Percentiles rank a stretch among this genome's conserved stretches.
Evolutionary conservation across 2,329 filamentous ascomycete genomes (phyloP).

Genomic region (Pyricularia sp.): DNA sequence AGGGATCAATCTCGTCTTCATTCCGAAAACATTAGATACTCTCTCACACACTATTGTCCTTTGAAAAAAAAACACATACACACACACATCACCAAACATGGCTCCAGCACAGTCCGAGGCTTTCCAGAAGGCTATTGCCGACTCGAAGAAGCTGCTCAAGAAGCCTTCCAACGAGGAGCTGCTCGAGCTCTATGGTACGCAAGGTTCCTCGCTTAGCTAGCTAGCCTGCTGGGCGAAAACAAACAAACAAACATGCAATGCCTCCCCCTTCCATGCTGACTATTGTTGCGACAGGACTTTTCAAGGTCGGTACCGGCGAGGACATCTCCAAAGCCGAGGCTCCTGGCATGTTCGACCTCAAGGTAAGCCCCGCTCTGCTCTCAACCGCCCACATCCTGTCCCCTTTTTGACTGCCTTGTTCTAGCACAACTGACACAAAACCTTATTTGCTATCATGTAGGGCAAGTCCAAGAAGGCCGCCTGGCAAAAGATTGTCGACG

Average conservation of each 20-base stretch:
- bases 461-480: slow-evolving; percentile 72
- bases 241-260: neutral
- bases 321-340: slow-evolving; percentile 44
- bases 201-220: slow-evolving; percentile 2
- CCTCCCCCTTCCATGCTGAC: neutral
- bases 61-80: neutral
- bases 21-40: neutral
- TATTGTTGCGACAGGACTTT: slow-evolving; percentile 36
- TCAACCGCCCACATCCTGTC: neutral
- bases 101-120: slow-evolving; percentile 28
- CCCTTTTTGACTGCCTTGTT: slow-evolving; percentile 4
- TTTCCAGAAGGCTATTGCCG: slow-evolving; percentile 48
- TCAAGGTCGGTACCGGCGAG: slow-evolving; percentile 48
- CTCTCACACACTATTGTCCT: neutral
- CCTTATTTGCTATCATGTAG: slow-evolving; percentile 28
- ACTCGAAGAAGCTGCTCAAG: slow-evolving; percentile 58
- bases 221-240: no score
- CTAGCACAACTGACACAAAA: slow-evolving; percentile 1
- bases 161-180: slow-evolving; percentile 58
- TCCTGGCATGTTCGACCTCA: slow-evolving; percentile 63
- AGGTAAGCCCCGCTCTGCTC: slow-evolving; percentile 31
- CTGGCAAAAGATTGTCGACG: slow-evolving; percentile 64
- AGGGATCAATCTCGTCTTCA: neutral
- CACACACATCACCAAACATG: slow-evolving; percentile 22
- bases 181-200: slow-evolving; percentile 52